Conservation (phyloP, 2,329 filamentous ascomycete species). For the Cladosporium sp. region DNA sequence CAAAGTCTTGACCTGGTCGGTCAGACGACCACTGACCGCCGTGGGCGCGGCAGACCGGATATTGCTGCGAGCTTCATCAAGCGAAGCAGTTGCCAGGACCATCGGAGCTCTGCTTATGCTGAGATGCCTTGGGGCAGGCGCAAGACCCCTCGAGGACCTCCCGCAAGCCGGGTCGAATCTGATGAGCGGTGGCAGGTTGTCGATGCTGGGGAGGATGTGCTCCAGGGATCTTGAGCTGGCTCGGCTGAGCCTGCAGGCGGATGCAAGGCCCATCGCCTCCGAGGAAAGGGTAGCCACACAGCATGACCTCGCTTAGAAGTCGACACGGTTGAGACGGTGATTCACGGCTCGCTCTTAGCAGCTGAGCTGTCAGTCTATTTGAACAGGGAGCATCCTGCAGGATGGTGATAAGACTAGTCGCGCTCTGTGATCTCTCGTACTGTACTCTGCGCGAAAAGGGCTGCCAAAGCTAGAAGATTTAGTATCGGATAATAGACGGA, state of each 20-base stretch:
- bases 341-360: not conserved
- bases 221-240: constrained; percentile 2
- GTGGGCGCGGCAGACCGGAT: not conserved
- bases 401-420: too few relatives aligned
- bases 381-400: not conserved
- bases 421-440: too few relatives aligned
- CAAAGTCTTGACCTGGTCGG: not conserved
- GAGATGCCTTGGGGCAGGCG: not conserved
- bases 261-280: constrained; percentile 1
- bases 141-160: not conserved
- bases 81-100: not conserved
- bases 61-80: not conserved
- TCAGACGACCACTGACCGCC: constrained; percentile 4
- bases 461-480: not conserved
- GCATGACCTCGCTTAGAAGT: not conserved
- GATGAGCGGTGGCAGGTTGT: constrained; percentile 2
- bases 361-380: not conserved
- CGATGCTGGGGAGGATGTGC: constrained; percentile 7
- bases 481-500: not conserved
- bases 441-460: too few relatives aligned
- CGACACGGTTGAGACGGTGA: not conserved
- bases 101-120: not conserved
- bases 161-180: not conserved
- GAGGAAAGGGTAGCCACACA: not conserved
- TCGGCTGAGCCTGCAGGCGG: not conserved